Percentiles rank a stretch among this genome's conserved stretches.
These are phyloP conservation scores for Avena insularis DNA, from an alignment of 176 grass and related monocot genomes.

Conservation along the genomic window DNA sequence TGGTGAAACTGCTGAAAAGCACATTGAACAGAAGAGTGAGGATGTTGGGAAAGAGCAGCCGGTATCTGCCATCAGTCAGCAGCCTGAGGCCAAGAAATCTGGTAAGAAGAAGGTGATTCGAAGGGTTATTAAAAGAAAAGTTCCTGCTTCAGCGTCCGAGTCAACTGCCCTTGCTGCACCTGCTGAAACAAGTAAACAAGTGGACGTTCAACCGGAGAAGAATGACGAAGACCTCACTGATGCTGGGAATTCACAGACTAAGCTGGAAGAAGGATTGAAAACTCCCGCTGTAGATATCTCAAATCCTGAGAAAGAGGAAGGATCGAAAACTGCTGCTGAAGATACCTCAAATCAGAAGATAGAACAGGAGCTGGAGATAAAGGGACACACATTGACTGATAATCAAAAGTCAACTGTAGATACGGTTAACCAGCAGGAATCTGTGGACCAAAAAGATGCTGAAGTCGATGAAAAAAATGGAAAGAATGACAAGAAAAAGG, in stretches of 20 bases:
- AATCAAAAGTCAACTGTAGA: constrained; percentile 27
- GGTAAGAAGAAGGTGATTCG: constrained; percentile 94
- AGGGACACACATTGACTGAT: constrained; percentile 34
- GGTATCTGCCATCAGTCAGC: constrained; percentile 30
- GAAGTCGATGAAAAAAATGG: constrained; percentile 57
- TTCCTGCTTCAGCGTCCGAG: constrained; percentile 52
- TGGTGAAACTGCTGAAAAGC: constrained; percentile 38
- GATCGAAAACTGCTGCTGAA: constrained; percentile 44
- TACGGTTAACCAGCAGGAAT: constrained; percentile 51
- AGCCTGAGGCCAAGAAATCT: constrained; percentile 60
- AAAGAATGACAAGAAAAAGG: constrained; percentile 58
- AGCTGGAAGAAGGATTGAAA: constrained; percentile 58
- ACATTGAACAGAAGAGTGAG: constrained; percentile 41
- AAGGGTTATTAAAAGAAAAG: constrained; percentile 87
- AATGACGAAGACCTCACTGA: constrained; percentile 44
- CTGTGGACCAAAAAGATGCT: constrained; percentile 47
- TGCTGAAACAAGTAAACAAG: constrained; percentile 55
- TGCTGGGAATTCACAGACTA: constrained; percentile 37
- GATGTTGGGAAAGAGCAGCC: constrained; percentile 49
- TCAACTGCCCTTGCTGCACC: constrained; percentile 41
- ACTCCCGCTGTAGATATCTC: constrained; percentile 47
- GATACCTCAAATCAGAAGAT: constrained; percentile 53
- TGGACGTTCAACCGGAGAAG: constrained; percentile 56
- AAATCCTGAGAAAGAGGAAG: constrained; percentile 59
- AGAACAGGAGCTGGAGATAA: constrained; percentile 49